phyloP scores from a whole-genome alignment of 2,329 filamentous ascomycete genomes.

The Colletotrichum sp. region DNA sequence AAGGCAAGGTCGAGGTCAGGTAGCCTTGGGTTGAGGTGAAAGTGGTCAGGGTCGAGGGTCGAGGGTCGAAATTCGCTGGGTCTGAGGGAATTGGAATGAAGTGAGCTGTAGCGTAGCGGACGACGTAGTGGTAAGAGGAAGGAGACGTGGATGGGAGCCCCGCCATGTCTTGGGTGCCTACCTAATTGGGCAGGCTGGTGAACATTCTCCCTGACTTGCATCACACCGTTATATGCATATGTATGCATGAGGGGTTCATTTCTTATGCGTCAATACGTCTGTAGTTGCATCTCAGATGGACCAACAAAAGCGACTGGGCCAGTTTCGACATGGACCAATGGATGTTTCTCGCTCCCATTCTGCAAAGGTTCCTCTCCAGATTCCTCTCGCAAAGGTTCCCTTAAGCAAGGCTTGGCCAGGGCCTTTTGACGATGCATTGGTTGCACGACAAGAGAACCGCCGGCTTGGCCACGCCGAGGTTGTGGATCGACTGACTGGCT shows the following conservation, averaged over 20 bases:
- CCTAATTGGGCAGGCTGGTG: constrained; percentile 4
- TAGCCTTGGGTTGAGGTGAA: neutral
- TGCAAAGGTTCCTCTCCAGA: neutral
- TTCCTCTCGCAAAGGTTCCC: neutral
- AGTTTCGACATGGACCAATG: neutral
- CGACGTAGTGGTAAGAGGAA: neutral
- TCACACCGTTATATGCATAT: neutral
- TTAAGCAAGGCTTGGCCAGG: neutral
- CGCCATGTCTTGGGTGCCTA: neutral
- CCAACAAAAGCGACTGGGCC: neutral
- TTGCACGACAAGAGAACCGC: neutral
- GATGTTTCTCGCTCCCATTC: neutral
- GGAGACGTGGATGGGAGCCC: neutral
- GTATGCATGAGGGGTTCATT: neutral
- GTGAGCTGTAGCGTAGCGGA: neutral
- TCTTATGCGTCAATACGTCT: neutral
- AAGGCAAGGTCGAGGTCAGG: neutral
- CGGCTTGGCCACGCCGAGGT: neutral
- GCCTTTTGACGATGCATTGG: neutral
- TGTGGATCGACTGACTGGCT: neutral
- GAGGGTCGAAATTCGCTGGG: neutral
- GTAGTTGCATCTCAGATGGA: neutral
- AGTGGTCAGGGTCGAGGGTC: neutral
- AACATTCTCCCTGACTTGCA: neutral
- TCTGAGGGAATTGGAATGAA: neutral